phyloP scores from a whole-genome alignment of 2,329 filamentous ascomycete genomes.

The Macrophomina pseudophaseolina region DNA sequence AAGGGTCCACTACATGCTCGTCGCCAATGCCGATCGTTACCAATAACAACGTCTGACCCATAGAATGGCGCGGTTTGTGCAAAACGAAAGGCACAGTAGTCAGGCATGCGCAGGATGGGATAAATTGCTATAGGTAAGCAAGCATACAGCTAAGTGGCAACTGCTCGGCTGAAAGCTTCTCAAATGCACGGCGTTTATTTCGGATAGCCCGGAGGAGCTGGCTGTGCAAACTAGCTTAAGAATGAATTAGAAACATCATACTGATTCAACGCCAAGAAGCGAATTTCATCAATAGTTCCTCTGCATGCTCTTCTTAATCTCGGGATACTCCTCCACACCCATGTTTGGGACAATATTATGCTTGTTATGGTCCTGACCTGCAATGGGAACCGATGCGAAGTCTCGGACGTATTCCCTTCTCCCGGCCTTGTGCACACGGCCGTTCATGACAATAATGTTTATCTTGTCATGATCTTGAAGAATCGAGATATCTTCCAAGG shows the following conservation, averaged over 20 bases:
- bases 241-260: not conserved
- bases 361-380: conserved; percentile 10
- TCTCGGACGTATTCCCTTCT: conserved; percentile 32
- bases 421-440: conserved; percentile 50
- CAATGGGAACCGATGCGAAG: not conserved
- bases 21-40: too few relatives aligned
- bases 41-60: too few relatives aligned
- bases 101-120: too few relatives aligned
- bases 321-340: not conserved
- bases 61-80: too few relatives aligned
- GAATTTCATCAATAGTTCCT: conserved; percentile 1
- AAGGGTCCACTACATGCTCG: too few relatives aligned
- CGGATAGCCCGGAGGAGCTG: too few relatives aligned
- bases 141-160: too few relatives aligned
- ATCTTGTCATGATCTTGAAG: conserved; percentile 52
- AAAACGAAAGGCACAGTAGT: too few relatives aligned
- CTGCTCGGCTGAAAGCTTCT: too few relatives aligned
- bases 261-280: not conserved
- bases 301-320: conserved; percentile 23
- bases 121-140: too few relatives aligned
- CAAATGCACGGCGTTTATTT: too few relatives aligned
- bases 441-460: conserved; percentile 56
- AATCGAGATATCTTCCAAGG: conserved; percentile 48
- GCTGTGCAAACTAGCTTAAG: too few relatives aligned
- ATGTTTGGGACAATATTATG: conserved; percentile 9